These are phyloP conservation scores for Phytophthora pini DNA, from an alignment of 352 stramenopile species.

Conservation along the genomic window DNA sequence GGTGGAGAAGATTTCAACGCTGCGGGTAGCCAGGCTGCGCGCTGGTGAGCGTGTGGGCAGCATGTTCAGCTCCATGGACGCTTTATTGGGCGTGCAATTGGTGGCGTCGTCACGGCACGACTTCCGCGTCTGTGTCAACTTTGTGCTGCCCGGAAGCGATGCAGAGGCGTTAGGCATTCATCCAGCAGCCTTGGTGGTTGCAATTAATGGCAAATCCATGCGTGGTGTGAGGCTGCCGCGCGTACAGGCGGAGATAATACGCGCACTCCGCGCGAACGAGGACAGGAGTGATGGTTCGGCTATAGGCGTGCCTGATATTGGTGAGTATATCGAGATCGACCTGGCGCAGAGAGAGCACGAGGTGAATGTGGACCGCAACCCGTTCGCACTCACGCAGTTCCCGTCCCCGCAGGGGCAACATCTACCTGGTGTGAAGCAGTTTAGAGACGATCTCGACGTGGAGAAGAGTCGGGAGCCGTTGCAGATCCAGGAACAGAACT, in stretches of 20 bases:
- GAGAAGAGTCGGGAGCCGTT: slow-evolving; percentile 25
- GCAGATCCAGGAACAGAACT: slow-evolving; percentile 30
- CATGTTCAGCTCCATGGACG: slow-evolving; percentile 63
- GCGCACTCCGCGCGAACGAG: slow-evolving; percentile 28
- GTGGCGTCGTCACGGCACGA: slow-evolving; percentile 62
- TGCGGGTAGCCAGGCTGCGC: slow-evolving; percentile 46
- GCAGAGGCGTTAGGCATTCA: slow-evolving; percentile 60
- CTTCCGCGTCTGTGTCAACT: slow-evolving; percentile 73
- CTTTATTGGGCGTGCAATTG: slow-evolving; percentile 61
- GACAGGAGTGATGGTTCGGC: slow-evolving; percentile 12
- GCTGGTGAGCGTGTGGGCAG: slow-evolving; percentile 32
- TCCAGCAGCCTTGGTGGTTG: slow-evolving; percentile 61
- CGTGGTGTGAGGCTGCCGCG: slow-evolving; percentile 54
- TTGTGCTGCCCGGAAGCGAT: slow-evolving; percentile 57
- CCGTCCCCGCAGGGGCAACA: slow-evolving; percentile 72
- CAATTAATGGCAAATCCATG: slow-evolving; percentile 62
- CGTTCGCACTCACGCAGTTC: slow-evolving; percentile 75
- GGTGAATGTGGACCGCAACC: slow-evolving; percentile 73
- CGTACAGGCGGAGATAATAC: slow-evolving; percentile 53
- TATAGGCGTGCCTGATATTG: slow-evolving; percentile 42
- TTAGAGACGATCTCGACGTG: slow-evolving; percentile 38
- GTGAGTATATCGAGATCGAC: slow-evolving; percentile 50
- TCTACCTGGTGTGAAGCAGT: slow-evolving; percentile 67
- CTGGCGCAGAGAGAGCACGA: slow-evolving; percentile 71
- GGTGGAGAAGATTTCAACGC: slow-evolving; percentile 55